A percentile compares a stretch with the other conserved stretches of the same genome.
Evolutionary conservation across 257 asterid genomes (phyloP).

Genomic region (Nicotiana attenuata): DNA sequence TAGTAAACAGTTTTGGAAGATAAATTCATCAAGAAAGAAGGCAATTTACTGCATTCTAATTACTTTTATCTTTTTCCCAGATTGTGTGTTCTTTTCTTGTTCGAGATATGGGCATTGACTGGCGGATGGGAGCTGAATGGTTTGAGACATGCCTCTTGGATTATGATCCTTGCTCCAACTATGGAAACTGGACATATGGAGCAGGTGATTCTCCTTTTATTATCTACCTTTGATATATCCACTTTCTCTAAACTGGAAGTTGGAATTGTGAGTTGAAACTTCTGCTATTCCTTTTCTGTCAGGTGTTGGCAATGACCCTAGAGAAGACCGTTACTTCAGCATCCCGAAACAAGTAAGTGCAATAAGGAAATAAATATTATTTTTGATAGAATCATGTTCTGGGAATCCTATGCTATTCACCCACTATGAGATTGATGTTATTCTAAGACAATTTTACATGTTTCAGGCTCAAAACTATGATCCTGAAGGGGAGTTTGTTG

Average conservation of each 20-base stretch:
- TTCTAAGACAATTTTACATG: neutral
- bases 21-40: too few relatives aligned
- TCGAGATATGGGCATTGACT: too few relatives aligned
- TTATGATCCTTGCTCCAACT: too few relatives aligned
- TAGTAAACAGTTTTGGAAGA: too few relatives aligned
- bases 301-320: conserved; percentile 96
- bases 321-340: conserved; percentile 97
- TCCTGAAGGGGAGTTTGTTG: conserved; percentile 76
- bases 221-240: neutral
- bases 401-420: conserved; percentile 26
- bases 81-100: too few relatives aligned
- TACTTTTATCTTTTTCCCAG: too few relatives aligned
- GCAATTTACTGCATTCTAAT: too few relatives aligned
- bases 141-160: too few relatives aligned
- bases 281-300: conserved; percentile 5
- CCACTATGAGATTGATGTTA: neutral
- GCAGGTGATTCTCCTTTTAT: conserved; percentile 58
- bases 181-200: conserved; percentile 42
- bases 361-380: too few relatives aligned
- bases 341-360: conserved; percentile 78
- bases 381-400: neutral
- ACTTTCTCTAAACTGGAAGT: neutral
- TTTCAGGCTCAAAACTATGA: conserved; percentile 86
- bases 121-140: too few relatives aligned
- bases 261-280: neutral